phyloP scores from a whole-genome alignment of 306 rosid species.

The Dalbergia oliveri region DNA sequence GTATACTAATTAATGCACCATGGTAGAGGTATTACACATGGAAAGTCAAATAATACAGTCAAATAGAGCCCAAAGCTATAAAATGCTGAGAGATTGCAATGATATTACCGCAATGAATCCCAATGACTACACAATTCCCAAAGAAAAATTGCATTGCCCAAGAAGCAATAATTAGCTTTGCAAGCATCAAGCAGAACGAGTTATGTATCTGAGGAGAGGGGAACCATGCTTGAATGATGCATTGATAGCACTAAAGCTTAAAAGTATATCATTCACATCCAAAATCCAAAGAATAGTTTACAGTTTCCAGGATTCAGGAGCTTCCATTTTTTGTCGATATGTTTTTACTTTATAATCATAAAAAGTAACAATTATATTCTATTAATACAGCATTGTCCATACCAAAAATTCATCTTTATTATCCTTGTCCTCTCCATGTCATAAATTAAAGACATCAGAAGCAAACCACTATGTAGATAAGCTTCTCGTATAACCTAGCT shows the following conservation, averaged over 20 bases:
- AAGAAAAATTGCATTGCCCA: constrained; percentile 4
- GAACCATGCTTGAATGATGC: constrained; percentile 5
- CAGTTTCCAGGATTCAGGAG: not conserved
- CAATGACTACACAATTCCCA: not conserved
- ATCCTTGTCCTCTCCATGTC: not conserved
- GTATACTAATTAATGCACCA: not conserved
- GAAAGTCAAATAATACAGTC: not conserved
- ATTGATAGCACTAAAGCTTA: not conserved
- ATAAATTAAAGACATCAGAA: constrained; percentile 12
- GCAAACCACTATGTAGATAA: constrained; percentile 11
- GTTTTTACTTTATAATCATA: not conserved
- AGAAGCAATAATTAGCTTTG: constrained; percentile 22
- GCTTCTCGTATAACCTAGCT: constrained; percentile 29
- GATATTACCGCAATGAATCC: not conserved
- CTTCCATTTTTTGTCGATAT: not conserved
- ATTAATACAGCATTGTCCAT: not conserved
- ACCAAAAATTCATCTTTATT: constrained; percentile 20
- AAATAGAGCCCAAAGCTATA: not conserved
- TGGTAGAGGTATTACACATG: not conserved
- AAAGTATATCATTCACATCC: constrained; percentile 1
- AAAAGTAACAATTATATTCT: not conserved
- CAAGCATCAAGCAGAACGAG: constrained; percentile 16
- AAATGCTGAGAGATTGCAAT: constrained; percentile 5
- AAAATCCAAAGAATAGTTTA: constrained; percentile 12
- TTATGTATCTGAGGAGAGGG: not conserved